Evolutionary conservation across 768 basidiomycete genomes (phyloP), one percentile per base, ranked within the genome.

Genomic region (Amyloporia xantha): DNA sequence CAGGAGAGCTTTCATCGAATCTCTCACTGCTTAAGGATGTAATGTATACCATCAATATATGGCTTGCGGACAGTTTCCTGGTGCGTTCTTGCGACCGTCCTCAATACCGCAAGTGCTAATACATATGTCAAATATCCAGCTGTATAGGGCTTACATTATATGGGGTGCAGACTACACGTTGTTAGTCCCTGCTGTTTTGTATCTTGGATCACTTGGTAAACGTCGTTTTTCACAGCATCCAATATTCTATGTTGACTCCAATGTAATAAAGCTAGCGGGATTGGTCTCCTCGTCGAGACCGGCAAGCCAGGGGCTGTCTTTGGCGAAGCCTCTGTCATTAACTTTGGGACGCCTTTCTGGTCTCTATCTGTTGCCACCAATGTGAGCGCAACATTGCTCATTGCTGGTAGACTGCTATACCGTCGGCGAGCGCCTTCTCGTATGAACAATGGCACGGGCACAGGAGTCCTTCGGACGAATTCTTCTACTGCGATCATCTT

Each of bases 21-120:
- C 37, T 48, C 10, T 20, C 47, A 12, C 10, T 48, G 4, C 37
- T 48, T 3, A 48, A 48, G 47, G 47, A 48, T 33, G 40, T 38
- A 4, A 13, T n/a, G 13, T 27, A 40, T 25, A 40, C 25, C 3
- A 24, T 48, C 36, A 37, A 12, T 17, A 40, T 48, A 19, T 48
- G 47, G 47, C 24, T 48, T 17, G 47, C 47, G 2, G 36, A 48
- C 26, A 27, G 37, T 24, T 27, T 48, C 24, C 21, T 48, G 12
- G 47, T 48, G 26, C 11, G 47, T n/a, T n/a, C n/a, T n/a, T 6
- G 17, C 11, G 4, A 27, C 17, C 23, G 7, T 13, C 21, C 23
- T 37, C 24, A 10, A 20, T 37, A 7, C 30, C 30, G 30, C 15
- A 7, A 33, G 15, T 33, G 30, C 30, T 33, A 15, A 33, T 33